phyloP scores from a whole-genome alignment of 495 filamentous ascomycete species.

The Coniosporium apollinis region DNA sequence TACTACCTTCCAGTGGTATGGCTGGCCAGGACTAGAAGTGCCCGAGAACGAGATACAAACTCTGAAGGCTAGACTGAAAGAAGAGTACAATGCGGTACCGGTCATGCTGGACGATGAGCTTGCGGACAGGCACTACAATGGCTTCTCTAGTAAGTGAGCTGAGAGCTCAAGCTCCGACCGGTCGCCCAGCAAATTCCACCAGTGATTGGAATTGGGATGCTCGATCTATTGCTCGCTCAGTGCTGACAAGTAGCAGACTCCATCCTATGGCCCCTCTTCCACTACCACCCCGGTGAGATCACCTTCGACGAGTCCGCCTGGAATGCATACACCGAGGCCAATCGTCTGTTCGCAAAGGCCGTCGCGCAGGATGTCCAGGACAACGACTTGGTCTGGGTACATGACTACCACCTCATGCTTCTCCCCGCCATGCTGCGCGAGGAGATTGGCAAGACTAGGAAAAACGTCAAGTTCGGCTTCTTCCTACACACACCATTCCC shows the following conservation, averaged over 20 bases:
- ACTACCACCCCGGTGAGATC: constrained; percentile 90
- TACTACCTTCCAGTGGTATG: constrained; percentile 93
- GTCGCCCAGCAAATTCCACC: too few species aligned
- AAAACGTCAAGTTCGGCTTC: constrained; percentile 80
- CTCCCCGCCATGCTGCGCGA: constrained; percentile 73
- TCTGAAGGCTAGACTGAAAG: constrained; percentile 25
- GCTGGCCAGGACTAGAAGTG: constrained; percentile 80
- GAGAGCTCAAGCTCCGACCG: too few species aligned
- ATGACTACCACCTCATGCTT: constrained; percentile 94
- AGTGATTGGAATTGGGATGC: too few species aligned
- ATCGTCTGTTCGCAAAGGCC: constrained; percentile 66
- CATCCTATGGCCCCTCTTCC: constrained; percentile 89
- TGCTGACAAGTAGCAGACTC: constrained; percentile 41
- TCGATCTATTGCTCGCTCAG: neutral
- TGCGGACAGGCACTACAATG: constrained; percentile 42
- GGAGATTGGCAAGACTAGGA: constrained; percentile 48
- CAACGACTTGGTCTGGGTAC: constrained; percentile 82
- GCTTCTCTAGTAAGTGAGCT: constrained; percentile 44
- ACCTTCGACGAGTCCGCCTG: constrained; percentile 76
- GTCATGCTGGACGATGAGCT: constrained; percentile 38
- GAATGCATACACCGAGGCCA: constrained; percentile 75
- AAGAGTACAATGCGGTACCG: constrained; percentile 33
- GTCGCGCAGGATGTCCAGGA: constrained; percentile 55
- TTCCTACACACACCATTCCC: constrained; percentile 94
- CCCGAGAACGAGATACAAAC: constrained; percentile 26